A percentile compares a stretch with the other conserved stretches of the same genome.
phyloP scores from a whole-genome alignment of 495 filamentous ascomycete genomes.

The Immersiella caudata region DNA sequence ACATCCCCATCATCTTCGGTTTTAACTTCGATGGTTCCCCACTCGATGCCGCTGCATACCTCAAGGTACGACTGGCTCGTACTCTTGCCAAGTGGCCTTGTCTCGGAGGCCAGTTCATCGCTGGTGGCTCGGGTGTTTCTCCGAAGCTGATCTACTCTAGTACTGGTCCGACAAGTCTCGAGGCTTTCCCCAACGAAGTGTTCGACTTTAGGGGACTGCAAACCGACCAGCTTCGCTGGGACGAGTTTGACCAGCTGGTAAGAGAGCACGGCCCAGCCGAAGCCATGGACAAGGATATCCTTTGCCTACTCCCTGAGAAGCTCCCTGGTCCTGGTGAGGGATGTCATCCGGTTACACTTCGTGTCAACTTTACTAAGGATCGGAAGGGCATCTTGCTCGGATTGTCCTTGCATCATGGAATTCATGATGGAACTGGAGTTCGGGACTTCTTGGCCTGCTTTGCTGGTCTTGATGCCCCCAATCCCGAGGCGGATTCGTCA shows the following conservation, averaged over 20 bases:
- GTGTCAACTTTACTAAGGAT: neutral
- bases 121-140: neutral
- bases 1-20: conserved; percentile 4
- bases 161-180: neutral
- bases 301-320: neutral
- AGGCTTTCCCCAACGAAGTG: neutral
- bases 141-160: neutral
- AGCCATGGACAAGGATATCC: conserved; percentile 2
- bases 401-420: neutral
- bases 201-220: neutral
- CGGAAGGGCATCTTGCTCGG: neutral
- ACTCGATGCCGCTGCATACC: neutral
- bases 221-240: neutral
- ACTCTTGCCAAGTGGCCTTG: neutral
- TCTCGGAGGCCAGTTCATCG: neutral
- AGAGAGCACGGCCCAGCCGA: neutral
- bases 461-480: neutral
- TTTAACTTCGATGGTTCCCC: neutral
- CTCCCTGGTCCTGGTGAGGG: neutral
- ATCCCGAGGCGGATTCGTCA: neutral
- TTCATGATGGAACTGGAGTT: neutral
- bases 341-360: neutral
- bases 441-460: neutral
- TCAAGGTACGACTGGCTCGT: neutral
- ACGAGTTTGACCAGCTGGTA: neutral